Percentiles rank a stretch among this genome's conserved stretches.
These are phyloP conservation scores for Aphelidium insulamus DNA, from an alignment of 371 early-diverging fungal species.

Conservation along the genomic window DNA sequence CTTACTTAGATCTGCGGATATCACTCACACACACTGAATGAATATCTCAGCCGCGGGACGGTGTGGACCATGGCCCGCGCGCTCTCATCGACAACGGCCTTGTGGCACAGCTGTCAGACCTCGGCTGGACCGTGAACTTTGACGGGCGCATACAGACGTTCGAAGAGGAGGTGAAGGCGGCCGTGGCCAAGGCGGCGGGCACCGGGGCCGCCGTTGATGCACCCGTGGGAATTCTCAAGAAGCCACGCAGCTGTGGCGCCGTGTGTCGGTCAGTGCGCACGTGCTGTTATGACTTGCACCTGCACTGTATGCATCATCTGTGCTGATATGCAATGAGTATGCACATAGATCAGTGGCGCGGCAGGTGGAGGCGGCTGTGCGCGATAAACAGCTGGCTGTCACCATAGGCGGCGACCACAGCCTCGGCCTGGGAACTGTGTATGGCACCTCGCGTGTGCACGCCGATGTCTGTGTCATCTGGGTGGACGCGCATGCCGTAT, in stretches of 20 bases:
- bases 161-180: slow-evolving; percentile 22
- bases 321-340: too few species aligned
- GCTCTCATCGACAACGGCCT: slow-evolving; percentile 63
- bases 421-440: slow-evolving; percentile 69
- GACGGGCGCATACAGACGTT: slow-evolving; percentile 36
- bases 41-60: slow-evolving; percentile 37
- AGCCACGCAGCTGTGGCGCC: slow-evolving; percentile 57
- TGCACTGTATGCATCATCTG: too few species aligned
- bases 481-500: slow-evolving; percentile 91
- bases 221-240: slow-evolving; percentile 48
- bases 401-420: slow-evolving; percentile 94
- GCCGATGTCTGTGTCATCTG: slow-evolving; percentile 75
- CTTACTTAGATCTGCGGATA: not conserved
- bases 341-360: slow-evolving; percentile 35
- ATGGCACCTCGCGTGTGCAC: slow-evolving; percentile 54
- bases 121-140: slow-evolving; percentile 55
- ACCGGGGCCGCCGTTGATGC: slow-evolving; percentile 29
- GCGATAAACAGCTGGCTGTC: slow-evolving; percentile 51
- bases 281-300: too few species aligned
- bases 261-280: too few species aligned
- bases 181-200: too few species aligned
- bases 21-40: not conserved
- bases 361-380: slow-evolving; percentile 33
- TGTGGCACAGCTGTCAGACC: slow-evolving; percentile 48
- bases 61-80: slow-evolving; percentile 75